phyloP scores from a whole-genome alignment of 2,329 filamentous ascomycete species.

The Pseudocercospora fuligena region DNA sequence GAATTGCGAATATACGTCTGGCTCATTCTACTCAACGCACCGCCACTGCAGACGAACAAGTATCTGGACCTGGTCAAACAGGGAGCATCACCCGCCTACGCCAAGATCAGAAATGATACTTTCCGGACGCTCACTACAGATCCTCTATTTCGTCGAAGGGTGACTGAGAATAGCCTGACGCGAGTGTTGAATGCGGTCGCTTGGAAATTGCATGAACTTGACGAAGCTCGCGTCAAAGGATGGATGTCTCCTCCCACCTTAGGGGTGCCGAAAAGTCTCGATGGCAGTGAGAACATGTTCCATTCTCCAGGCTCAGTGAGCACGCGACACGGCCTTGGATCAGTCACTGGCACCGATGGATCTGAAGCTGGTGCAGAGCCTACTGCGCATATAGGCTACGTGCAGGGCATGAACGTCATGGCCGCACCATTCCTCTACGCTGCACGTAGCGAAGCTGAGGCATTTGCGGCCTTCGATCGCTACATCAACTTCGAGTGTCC shows the following conservation, averaged over 20 bases:
- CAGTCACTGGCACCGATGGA: slow-evolving; percentile 63
- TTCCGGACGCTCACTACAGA: slow-evolving; percentile 96
- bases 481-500: slow-evolving; percentile 88
- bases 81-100: slow-evolving; percentile 90
- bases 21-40: slow-evolving; percentile 89
- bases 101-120: slow-evolving; percentile 97
- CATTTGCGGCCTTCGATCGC: slow-evolving; percentile 86
- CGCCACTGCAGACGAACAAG: slow-evolving; percentile 80
- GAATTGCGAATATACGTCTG: slow-evolving; percentile 92
- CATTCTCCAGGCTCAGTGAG: slow-evolving; percentile 41
- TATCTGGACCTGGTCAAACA: slow-evolving; percentile 92
- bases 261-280: slow-evolving; percentile 55
- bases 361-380: slow-evolving; percentile 59
- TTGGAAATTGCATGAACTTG: slow-evolving; percentile 86
- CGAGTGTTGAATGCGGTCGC: slow-evolving; percentile 92
- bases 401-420: slow-evolving; percentile 98
- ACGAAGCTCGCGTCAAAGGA: slow-evolving; percentile 61
- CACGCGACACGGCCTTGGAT: slow-evolving; percentile 41
- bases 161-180: slow-evolving; percentile 93
- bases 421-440: slow-evolving; percentile 95
- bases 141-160: slow-evolving; percentile 91
- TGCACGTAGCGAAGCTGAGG: slow-evolving; percentile 90
- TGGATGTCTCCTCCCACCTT: slow-evolving; percentile 56
- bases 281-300: slow-evolving; percentile 53
- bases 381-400: slow-evolving; percentile 79